phyloP scores from a whole-genome alignment of 495 filamentous ascomycete species.

The Penicillium maclennaniae region DNA sequence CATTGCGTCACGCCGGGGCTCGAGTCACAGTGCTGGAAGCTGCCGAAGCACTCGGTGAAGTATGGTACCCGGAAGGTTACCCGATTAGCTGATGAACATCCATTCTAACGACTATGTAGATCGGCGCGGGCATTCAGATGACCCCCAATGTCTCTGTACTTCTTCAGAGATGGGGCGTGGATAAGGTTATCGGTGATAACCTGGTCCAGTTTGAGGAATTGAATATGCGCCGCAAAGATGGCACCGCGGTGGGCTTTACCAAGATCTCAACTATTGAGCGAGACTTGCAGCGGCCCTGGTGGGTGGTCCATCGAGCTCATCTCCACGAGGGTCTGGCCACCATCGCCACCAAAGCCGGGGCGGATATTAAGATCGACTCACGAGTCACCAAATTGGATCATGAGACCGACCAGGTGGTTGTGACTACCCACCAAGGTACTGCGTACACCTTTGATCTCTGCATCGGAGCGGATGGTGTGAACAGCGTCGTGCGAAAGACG shows the following conservation, averaged over 20 bases:
- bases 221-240: constrained; percentile 38
- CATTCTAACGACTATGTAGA: constrained; percentile 18
- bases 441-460: constrained; percentile 35
- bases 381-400: constrained; percentile 27
- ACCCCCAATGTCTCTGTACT: constrained; percentile 52
- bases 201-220: constrained; percentile 36
- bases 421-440: constrained; percentile 29
- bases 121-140: constrained; percentile 59
- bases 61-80: neutral
- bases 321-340: constrained; percentile 36
- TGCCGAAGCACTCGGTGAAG: constrained; percentile 11
- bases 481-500: constrained; percentile 30
- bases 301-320: constrained; percentile 37
- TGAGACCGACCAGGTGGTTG: constrained; percentile 20
- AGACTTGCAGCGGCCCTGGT: constrained; percentile 25
- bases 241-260: constrained; percentile 33
- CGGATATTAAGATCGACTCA: constrained; percentile 31
- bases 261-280: constrained; percentile 19
- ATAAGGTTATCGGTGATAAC: constrained; percentile 33
- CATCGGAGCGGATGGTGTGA: constrained; percentile 41
- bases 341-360: constrained; percentile 28
- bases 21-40: constrained; percentile 37
- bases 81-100: neutral
- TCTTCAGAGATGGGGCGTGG: constrained; percentile 35
- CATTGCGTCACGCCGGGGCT: constrained; percentile 56